Evolutionary conservation across 371 early-diverging fungal genomes (phyloP).

Genomic region (Encephalitozoon romaleae): DNA sequence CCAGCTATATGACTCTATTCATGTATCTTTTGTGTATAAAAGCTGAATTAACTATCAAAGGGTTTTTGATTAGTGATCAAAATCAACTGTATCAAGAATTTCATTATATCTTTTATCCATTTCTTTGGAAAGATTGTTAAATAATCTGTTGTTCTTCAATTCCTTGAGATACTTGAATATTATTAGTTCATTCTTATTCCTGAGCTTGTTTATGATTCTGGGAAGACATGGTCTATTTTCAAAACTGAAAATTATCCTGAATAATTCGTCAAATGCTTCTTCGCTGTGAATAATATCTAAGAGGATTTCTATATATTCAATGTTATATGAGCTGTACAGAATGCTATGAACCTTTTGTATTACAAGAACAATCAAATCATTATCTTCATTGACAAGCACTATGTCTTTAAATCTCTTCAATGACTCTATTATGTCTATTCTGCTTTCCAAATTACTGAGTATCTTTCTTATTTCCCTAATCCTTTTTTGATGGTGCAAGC

Average conservation of each 20-base stretch:
- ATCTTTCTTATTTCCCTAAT: background rate
- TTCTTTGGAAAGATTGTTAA: background rate
- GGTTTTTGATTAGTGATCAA: too few species aligned
- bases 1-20: too few species aligned
- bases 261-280: slow-evolving; percentile 2
- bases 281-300: background rate
- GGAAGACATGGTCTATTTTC: background rate
- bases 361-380: background rate
- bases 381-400: background rate
- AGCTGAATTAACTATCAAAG: too few species aligned
- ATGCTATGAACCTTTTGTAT: background rate
- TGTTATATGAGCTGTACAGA: background rate
- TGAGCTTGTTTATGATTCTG: background rate
- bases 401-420: background rate
- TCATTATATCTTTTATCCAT: background rate
- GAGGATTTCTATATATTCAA: background rate
- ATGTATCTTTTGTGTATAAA: too few species aligned
- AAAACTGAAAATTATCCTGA: background rate
- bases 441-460: background rate
- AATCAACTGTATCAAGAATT: background rate
- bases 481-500: background rate
- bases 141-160: background rate
- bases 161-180: background rate
- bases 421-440: background rate
- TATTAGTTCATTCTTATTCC: background rate